phyloP scores from a whole-genome alignment of 2,329 filamentous ascomycete genomes.

The Teratosphaeria zuluensis region DNA sequence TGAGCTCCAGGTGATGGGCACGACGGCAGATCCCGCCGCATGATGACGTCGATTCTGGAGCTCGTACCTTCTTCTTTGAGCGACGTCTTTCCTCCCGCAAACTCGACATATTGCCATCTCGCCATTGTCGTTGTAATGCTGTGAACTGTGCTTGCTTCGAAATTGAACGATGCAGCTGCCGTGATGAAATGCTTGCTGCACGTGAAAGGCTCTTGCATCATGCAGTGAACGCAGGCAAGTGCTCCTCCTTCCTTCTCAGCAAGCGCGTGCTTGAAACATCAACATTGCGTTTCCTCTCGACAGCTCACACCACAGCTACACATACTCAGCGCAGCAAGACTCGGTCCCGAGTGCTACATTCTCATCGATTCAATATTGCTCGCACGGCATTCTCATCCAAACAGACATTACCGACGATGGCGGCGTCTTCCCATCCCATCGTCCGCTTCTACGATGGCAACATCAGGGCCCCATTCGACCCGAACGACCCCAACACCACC shows the following conservation, averaged over 20 bases:
- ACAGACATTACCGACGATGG: background rate
- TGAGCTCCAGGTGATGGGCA: background rate
- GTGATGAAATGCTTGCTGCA: background rate
- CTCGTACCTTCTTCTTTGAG: background rate
- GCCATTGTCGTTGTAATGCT: too few relatives aligned
- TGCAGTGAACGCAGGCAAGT: background rate
- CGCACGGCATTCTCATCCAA: background rate
- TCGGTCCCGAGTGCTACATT: background rate
- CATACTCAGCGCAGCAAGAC: background rate
- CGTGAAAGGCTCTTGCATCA: background rate
- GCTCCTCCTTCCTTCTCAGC: background rate
- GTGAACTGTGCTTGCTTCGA: too few relatives aligned
- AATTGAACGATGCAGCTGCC: background rate
- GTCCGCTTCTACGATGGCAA: slow-evolving; percentile 41
- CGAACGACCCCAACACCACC: slow-evolving; percentile 26
- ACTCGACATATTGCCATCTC: too few relatives aligned
- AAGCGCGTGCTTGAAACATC: background rate
- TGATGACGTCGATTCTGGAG: background rate
- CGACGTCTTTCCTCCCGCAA: background rate
- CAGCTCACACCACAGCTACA: background rate
- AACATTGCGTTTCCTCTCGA: background rate
- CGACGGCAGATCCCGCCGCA: background rate
- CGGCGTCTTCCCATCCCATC: slow-evolving; percentile 9
- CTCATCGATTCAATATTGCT: background rate
- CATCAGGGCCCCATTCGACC: slow-evolving; percentile 25